Evolutionary conservation across 2,329 filamentous ascomycete species (phyloP).

Genomic region (Paecilomyces variotii): DNA sequence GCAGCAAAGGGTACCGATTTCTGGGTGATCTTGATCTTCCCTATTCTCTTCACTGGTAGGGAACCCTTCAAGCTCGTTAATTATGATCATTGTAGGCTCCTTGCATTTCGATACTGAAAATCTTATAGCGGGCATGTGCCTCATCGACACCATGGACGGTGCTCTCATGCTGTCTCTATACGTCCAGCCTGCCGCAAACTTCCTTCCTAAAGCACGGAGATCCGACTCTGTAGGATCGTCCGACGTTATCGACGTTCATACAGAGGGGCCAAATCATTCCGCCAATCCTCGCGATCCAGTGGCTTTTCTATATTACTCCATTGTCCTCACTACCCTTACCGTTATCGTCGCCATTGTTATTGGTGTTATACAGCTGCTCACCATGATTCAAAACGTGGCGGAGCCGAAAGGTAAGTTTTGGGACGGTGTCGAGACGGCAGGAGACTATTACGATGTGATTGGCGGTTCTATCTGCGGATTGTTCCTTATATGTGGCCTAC

Average conservation of each 20-base stretch:
- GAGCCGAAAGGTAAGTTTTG: slow-evolving; percentile 73
- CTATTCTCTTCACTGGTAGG: slow-evolving; percentile 74
- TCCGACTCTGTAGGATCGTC: neutral
- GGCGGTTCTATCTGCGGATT: slow-evolving; percentile 79
- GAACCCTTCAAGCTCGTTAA: neutral
- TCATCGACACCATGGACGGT: slow-evolving; percentile 86
- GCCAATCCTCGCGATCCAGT: slow-evolving; percentile 71
- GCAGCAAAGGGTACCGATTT: slow-evolving; percentile 78
- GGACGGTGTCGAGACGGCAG: slow-evolving; percentile 70
- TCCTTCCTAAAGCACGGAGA: slow-evolving; percentile 17
- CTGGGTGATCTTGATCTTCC: slow-evolving; percentile 91
- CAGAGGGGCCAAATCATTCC: neutral
- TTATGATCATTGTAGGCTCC: neutral
- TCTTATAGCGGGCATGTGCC: slow-evolving; percentile 73
- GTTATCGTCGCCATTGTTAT: slow-evolving; percentile 79
- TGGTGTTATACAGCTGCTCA: slow-evolving; percentile 75
- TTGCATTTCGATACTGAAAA: neutral
- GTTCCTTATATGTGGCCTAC: slow-evolving; percentile 68
- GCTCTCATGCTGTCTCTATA: slow-evolving; percentile 94
- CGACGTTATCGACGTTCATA: neutral
- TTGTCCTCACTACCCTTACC: slow-evolving; percentile 75
- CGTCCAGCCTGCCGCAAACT: slow-evolving; percentile 46
- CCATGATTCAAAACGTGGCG: slow-evolving; percentile 67
- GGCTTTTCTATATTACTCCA: slow-evolving; percentile 91
- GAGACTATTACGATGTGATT: slow-evolving; percentile 77